Evolutionary conservation across 768 basidiomycete species (phyloP), one percentile per base, ranked within the genome.

Genomic region (Mycena rebaudengoi): DNA sequence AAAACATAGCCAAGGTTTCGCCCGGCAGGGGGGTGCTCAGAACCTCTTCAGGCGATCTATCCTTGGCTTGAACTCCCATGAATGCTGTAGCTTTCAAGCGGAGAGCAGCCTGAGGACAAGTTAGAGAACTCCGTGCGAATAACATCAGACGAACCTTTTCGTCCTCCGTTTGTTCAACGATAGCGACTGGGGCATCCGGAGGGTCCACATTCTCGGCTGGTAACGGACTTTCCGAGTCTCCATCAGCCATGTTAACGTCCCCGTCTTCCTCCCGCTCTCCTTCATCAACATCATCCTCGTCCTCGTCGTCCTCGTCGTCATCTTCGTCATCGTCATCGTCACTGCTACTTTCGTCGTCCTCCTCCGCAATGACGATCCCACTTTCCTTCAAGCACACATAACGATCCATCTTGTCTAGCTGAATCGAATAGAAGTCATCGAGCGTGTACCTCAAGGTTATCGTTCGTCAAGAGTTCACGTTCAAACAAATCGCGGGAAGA

Each of bases 1-100:
- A 96, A 73, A 96, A 96, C 75, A 84, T 82, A 0, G 93, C 89
- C 8, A 96, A 76, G 0, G 91, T 91, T 74, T 97, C 95, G 12
- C 94, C 93, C 0, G 94, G 93, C 4, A 91, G 79, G 0, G 95
- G 95, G 0, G 94, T 95, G 68, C 89, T 91, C 26, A 91, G 72
- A 0, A 85, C 75, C 61, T 95, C 93, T 70, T 95, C 94, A 0
- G 84, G 79, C 1, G 90, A 86, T 5, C 88, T 78, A 56, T 87
- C 88, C 53, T 85, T 87, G 8, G 88, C 75, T n/a, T n/a, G n/a
- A 0, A 89, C 88, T 5, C 88, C 91, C 83, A 93, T 85, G 66
- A 81, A 81, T 3, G 72, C 75, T 6, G 78, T 73, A 3, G 81
- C 81, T 68, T 79, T 70, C 8, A 68, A 60, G 4, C 77, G 75